Base-by-base conservation (phyloP, 345 rosid genomes). In the Mercurialis annua region DNA sequence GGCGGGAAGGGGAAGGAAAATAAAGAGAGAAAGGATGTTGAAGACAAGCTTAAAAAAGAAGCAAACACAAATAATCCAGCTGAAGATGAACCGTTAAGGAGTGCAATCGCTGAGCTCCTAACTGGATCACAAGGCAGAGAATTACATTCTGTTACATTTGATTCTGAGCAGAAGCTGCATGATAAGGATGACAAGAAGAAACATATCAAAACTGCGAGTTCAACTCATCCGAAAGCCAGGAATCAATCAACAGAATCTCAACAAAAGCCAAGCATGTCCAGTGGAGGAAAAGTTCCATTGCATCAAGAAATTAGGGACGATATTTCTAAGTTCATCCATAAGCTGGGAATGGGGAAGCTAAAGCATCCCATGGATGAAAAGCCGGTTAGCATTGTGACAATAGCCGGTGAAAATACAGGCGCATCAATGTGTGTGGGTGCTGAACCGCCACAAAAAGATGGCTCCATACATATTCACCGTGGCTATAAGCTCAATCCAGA, bases 371-470 rank as follows among this genome's bases (percentile, higher is more conserved):
- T 42, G 2, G 83, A 75, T 40, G 86, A 82, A 62, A 78, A 78
- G 72, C 67, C 75, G 0, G 80, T 76, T 16, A 76, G 80, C 50
- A 69, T 86, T 33, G 62, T 81, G 38, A 90, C 97, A 15, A 65
- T 92, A 47, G 87, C 97, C 4, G 98, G 98, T 17, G 98, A 95
- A 76, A 92, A 90, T 80, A 85, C 68, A 79, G 99, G 98, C 73
- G 98, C 94, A 1, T 73, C 77, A 34, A 90, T 88, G 92, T 72
- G 78, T 50, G 7, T 85, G 64, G 77, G 73, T 65, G 72, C 83
- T 31, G 92, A 83, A 46, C 76, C 82, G 34, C 53, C 65, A 38
- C 81, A 61, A 75, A 84, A 74, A 73, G 84, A 71, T 5, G 86
- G 75, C 27, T 80, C 82, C 10, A 64, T 87, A 67, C 88, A 76